phyloP scores from a whole-genome alignment of 441 rosid species.

The Melastoma candidum region DNA sequence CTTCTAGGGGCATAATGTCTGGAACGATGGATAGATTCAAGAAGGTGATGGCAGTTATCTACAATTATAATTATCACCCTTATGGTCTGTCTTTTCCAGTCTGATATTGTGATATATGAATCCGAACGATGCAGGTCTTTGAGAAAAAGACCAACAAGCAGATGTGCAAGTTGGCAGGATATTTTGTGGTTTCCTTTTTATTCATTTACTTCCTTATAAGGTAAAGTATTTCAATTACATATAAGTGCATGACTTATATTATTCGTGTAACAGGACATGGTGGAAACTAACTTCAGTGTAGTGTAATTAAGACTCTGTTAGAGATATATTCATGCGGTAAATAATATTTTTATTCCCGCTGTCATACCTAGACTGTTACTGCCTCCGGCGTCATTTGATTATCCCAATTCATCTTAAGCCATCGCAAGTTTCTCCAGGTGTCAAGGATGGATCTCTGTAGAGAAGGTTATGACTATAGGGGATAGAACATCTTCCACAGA shows the following conservation, averaged over 20 bases:
- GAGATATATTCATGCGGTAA: too few species aligned
- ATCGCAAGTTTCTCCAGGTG: too few species aligned
- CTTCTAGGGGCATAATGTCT: slow-evolving; percentile 74
- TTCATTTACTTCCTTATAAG: slow-evolving; percentile 52
- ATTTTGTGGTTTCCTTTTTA: slow-evolving; percentile 49
- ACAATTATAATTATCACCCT: slow-evolving; percentile 2
- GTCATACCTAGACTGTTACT: too few species aligned
- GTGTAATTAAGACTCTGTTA: background rate
- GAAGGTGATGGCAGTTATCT: slow-evolving; percentile 32
- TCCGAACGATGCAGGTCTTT: slow-evolving; percentile 47
- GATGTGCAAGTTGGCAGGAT: slow-evolving; percentile 47
- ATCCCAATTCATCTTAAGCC: too few species aligned
- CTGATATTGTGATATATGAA: slow-evolving; percentile 7
- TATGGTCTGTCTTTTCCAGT: slow-evolving; percentile 3
- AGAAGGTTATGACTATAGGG: background rate
- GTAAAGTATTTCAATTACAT: slow-evolving; percentile 16
- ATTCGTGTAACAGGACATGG: background rate
- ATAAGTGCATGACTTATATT: background rate
- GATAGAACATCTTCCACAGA: background rate
- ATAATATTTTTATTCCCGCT: too few species aligned
- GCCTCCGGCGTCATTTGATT: too few species aligned
- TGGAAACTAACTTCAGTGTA: background rate
- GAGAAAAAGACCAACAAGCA: slow-evolving; percentile 72
- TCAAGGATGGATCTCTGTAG: too few species aligned
- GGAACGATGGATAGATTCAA: slow-evolving; percentile 84